These are phyloP conservation scores for Dactylellina sp. DNA, from an alignment of 2,329 filamentous ascomycete genomes.

Conservation along the genomic window DNA sequence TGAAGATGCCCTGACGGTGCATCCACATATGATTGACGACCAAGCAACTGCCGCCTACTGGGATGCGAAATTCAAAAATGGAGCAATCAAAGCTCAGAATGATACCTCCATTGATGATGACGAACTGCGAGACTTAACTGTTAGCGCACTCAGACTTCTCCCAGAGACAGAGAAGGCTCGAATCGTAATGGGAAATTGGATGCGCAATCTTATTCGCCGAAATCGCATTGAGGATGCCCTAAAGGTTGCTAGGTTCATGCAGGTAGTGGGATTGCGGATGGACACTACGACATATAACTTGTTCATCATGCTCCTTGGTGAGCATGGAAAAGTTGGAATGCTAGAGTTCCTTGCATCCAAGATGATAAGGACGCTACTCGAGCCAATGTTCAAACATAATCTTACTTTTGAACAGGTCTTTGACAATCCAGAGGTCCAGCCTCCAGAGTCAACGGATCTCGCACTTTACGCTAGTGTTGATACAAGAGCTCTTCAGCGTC, in stretches of 20 bases:
- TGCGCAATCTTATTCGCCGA: slow-evolving; percentile 43
- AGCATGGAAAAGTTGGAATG: slow-evolving; percentile 52
- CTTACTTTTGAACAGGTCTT: slow-evolving; percentile 46
- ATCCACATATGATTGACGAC: slow-evolving; percentile 44
- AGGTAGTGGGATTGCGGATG: slow-evolving; percentile 38
- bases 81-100: slow-evolving; percentile 36
- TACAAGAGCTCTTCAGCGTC: not conserved
- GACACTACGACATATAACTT: slow-evolving; percentile 53
- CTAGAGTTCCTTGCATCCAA: slow-evolving; percentile 26
- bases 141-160: slow-evolving; percentile 31
- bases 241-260: slow-evolving; percentile 39
- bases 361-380: slow-evolving; percentile 45
- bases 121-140: slow-evolving; percentile 33
- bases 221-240: slow-evolving; percentile 48
- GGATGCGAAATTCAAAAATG: slow-evolving; percentile 45
- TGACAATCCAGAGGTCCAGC: slow-evolving; percentile 36
- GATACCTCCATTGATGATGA: slow-evolving; percentile 17
- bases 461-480: slow-evolving; percentile 6
- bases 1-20: slow-evolving; percentile 29
- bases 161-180: slow-evolving; percentile 33
- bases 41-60: slow-evolving; percentile 45
- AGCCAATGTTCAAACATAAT: slow-evolving; percentile 43
- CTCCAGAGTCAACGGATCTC: slow-evolving; percentile 9
- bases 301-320: slow-evolving; percentile 47
- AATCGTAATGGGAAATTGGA: slow-evolving; percentile 49